Conservation (phyloP, 805 yeast species). For the Candida insectorum region DNA sequence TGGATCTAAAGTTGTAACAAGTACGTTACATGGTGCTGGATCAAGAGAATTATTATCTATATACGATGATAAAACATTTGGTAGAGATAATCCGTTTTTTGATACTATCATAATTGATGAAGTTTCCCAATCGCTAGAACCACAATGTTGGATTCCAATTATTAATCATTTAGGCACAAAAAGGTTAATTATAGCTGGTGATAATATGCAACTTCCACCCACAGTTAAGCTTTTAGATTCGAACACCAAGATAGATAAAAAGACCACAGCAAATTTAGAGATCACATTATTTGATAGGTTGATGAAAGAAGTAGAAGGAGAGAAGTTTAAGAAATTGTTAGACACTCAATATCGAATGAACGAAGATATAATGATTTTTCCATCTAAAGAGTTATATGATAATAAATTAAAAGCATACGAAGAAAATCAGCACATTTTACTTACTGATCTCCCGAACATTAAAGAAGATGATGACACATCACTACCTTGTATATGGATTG, state of each 20-base stretch:
- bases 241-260: conserved; percentile 23
- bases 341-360: conserved; percentile 90
- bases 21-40: conserved; percentile 89
- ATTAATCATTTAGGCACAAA: conserved; percentile 56
- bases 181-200: conserved; percentile 83
- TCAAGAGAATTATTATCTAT: conserved; percentile 61
- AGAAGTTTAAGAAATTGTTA: conserved; percentile 53
- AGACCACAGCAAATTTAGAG: conserved; percentile 47
- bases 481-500: conserved; percentile 72
- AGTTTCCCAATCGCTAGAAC: conserved; percentile 90
- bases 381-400: conserved; percentile 64
- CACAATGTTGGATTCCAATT: conserved; percentile 95
- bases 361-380: conserved; percentile 68
- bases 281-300: conserved; percentile 80
- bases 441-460: conserved; percentile 50
- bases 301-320: conserved; percentile 40
- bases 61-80: conserved; percentile 28
- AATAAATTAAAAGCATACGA: conserved; percentile 60
- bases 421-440: conserved; percentile 48
- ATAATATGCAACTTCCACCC: conserved; percentile 88
- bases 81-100: conserved; percentile 43
- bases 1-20: conserved; percentile 64
- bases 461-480: conserved; percentile 50
- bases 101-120: conserved; percentile 89
- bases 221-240: conserved; percentile 60